Evolutionary conservation across 2,329 filamentous ascomycete species (phyloP).

Genomic region (Colletotrichum cuscutae): DNA sequence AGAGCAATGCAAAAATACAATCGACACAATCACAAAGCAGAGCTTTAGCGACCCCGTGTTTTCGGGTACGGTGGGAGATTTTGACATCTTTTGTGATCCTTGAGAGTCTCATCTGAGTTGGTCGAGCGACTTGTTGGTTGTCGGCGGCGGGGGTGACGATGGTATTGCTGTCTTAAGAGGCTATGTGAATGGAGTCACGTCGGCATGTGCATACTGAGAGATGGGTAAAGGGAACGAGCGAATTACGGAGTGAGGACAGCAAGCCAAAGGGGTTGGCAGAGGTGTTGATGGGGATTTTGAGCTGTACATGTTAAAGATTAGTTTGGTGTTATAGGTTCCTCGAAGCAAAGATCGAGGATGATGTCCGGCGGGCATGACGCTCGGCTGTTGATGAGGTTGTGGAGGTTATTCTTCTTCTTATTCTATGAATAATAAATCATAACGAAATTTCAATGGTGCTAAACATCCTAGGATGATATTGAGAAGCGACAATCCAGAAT

Average conservation of each 20-base stretch:
- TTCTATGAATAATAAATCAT: slow-evolving; percentile 10
- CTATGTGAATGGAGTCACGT: not conserved
- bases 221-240: not conserved
- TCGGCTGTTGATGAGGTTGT: not conserved
- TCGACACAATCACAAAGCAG: slow-evolving; percentile 40
- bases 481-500: too few relatives aligned
- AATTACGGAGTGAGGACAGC: not conserved
- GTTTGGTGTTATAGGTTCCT: slow-evolving; percentile 1
- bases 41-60: slow-evolving; percentile 43
- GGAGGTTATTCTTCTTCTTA: not conserved
- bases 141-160: not conserved
- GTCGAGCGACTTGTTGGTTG: not conserved
- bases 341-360: slow-evolving; percentile 11
- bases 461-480: not conserved
- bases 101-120: slow-evolving; percentile 34
- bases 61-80: slow-evolving; percentile 53
- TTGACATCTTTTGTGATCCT: slow-evolving; percentile 58
- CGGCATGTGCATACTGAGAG: slow-evolving; percentile 1
- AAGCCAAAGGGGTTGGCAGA: not conserved
- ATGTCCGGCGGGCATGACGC: slow-evolving; percentile 6
- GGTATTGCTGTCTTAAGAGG: not conserved
- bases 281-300: not conserved
- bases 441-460: not conserved
- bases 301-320: not conserved
- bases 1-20: slow-evolving; percentile 53